Conservation (phyloP, 2,329 filamentous ascomycete genomes). For the Gaeumannomyces tritici region DNA sequence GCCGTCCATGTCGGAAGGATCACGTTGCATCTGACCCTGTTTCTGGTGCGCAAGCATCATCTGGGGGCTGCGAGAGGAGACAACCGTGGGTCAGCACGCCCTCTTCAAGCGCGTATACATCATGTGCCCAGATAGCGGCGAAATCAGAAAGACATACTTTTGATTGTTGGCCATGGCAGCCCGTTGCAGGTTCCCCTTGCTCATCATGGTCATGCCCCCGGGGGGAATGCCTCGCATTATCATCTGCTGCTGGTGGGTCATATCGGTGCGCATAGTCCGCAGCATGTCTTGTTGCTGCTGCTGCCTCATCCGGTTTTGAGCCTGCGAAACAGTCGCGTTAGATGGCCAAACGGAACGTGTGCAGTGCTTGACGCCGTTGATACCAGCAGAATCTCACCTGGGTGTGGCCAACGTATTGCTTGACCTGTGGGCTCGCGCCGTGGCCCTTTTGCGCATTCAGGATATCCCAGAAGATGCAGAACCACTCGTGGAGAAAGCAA, state of each 20-base stretch:
- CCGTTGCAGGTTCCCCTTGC: conserved; percentile 55
- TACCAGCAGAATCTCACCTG: conserved; percentile 50
- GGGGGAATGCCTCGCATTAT: conserved; percentile 62
- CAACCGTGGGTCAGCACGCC: conserved; percentile 11
- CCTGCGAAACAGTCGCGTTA: conserved; percentile 24
- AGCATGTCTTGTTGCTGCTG: conserved; percentile 69
- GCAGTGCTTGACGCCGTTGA: not conserved
- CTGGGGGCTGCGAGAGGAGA: conserved; percentile 41
- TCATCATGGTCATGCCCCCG: conserved; percentile 47
- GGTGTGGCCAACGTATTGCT: conserved; percentile 71
- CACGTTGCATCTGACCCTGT: conserved; percentile 67
- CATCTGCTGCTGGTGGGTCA: conserved; percentile 46
- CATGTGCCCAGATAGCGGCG: not conserved
- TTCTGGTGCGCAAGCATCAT: conserved; percentile 65
- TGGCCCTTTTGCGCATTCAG: conserved; percentile 73
- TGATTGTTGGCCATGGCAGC: conserved; percentile 72
- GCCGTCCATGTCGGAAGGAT: conserved; percentile 79
- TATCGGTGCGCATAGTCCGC: conserved; percentile 57
- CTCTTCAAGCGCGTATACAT: not conserved
- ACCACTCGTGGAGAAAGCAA: conserved; percentile 96
- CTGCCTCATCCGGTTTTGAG: conserved; percentile 64
- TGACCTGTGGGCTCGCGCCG: conserved; percentile 52
- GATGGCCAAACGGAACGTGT: not conserved
- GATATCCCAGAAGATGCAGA: conserved; percentile 94
- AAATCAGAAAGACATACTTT: conserved; percentile 41